Conservation (phyloP, 345 rosid species). For the Brassica carinata region DNA sequence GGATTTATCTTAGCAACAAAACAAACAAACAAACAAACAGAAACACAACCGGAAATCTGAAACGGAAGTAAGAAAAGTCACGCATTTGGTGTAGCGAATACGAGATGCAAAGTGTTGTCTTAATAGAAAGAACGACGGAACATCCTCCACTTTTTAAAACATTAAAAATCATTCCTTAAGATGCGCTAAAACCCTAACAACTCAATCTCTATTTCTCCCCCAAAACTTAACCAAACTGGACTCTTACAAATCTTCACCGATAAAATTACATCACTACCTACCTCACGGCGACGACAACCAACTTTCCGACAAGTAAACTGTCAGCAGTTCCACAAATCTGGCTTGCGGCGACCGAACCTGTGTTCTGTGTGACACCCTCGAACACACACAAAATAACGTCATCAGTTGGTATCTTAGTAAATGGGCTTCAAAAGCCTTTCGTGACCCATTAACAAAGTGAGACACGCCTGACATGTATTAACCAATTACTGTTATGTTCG, state of each 20-base stretch:
- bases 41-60: not conserved
- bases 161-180: not conserved
- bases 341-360: not conserved
- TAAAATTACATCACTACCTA: not conserved
- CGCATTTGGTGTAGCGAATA: too few relatives aligned
- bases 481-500: constrained; percentile 28
- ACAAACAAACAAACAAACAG: not conserved
- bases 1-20: constrained; percentile 6
- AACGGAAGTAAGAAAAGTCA: not conserved
- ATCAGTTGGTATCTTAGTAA: not conserved
- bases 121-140: not conserved
- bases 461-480: not conserved
- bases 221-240: not conserved
- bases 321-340: not conserved
- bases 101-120: not conserved
- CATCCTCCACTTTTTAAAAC: not conserved
- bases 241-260: not conserved
- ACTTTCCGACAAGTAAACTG: not conserved
- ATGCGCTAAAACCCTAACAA: not conserved
- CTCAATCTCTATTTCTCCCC: not conserved
- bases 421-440: not conserved
- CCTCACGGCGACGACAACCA: not conserved
- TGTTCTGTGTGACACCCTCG: not conserved
- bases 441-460: not conserved
- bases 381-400: not conserved